Base-by-base conservation (phyloP, 257 asterid genomes). In the Nicotiana sylvestris region DNA sequence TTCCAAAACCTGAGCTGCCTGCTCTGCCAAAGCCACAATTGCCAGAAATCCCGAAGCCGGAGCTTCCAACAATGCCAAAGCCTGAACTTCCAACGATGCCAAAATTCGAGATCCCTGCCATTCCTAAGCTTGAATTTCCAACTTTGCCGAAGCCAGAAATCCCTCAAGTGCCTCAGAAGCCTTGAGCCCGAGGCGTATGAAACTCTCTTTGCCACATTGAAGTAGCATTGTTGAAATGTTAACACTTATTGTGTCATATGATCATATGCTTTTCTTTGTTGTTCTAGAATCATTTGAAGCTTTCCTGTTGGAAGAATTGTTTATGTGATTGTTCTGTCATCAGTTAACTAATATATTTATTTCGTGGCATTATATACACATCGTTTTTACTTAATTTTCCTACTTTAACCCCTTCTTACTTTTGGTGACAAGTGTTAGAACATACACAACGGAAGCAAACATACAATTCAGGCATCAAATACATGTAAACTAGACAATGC, bases 41-140 rank as follows among this genome's bases (percentile, higher is more conserved):
- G 32, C 58, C 84, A 43, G 4, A 85, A 85, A n/a, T 80, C 39
- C 43, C 72, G 33, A 78, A 25, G 17, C 30, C 12, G 0, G 60
- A 70, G 37, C 2, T 70, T 3, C 60, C 37, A 43, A 7, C 35
- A 21, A 43, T 70, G 1, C 60, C 78, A 70, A 70, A 43, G 21
- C 60, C 37, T 21, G 78, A 43, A 43, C 58, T 43, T 4, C 78
- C 57, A 37, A 39, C 18, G 0, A 9, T 69, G 2, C 57, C 77
- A 39, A 39, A 69, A n/a, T 33, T 39, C 10, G 33, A 69, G 77
- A 9, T 68, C 1, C 56, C 77, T 4, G 10, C 17, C 58, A 70
- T 68, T 68, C 56, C 77, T 37, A 70, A 21, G 1, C 77, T n/a
- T 69, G 57, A 69, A 21, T 2, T 70, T 2, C 58, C 58, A 21